phyloP scores from a whole-genome alignment of 2,329 filamentous ascomycete genomes.

The Exophiala alcalophila region DNA sequence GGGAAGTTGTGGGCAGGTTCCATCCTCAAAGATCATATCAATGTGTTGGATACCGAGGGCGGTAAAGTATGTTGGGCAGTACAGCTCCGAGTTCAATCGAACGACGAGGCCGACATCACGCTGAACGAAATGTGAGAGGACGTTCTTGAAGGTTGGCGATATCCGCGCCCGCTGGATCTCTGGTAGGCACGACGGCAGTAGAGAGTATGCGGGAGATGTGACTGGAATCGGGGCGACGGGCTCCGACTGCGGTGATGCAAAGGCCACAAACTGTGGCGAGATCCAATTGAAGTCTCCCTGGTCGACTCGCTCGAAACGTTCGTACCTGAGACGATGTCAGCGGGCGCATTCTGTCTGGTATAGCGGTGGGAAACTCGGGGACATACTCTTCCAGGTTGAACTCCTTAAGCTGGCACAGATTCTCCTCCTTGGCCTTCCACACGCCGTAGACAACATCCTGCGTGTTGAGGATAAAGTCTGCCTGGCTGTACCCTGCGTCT shows the following conservation, averaged over 20 bases:
- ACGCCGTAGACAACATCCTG: conserved; percentile 98
- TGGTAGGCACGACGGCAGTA: conserved; percentile 71
- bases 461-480: conserved; percentile 91
- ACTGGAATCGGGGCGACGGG: conserved; percentile 70
- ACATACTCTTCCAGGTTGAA: conserved; percentile 86
- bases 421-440: conserved; percentile 97
- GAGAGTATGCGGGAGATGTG: conserved; percentile 68
- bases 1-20: conserved; percentile 83
- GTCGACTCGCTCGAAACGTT: conserved; percentile 91
- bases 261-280: conserved; percentile 89
- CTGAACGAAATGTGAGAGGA: conserved; percentile 81
- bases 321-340: conserved; percentile 58
- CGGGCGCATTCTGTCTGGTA: background rate
- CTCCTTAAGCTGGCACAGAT: conserved; percentile 83
- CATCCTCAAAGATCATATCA: conserved; percentile 99
- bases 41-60: conserved; percentile 91
- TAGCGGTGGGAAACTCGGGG: background rate
- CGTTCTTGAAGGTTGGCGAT: conserved; percentile 90
- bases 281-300: conserved; percentile 99
- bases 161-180: conserved; percentile 70
- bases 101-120: conserved; percentile 91
- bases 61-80: conserved; percentile 96
- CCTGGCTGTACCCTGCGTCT: conserved; percentile 96
- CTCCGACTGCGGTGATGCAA: conserved; percentile 86
- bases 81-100: conserved; percentile 89